Percentiles rank a stretch among this genome's conserved stretches.
Evolutionary conservation across 495 filamentous ascomycete species (phyloP).

Genomic region (Penicillium angulare): DNA sequence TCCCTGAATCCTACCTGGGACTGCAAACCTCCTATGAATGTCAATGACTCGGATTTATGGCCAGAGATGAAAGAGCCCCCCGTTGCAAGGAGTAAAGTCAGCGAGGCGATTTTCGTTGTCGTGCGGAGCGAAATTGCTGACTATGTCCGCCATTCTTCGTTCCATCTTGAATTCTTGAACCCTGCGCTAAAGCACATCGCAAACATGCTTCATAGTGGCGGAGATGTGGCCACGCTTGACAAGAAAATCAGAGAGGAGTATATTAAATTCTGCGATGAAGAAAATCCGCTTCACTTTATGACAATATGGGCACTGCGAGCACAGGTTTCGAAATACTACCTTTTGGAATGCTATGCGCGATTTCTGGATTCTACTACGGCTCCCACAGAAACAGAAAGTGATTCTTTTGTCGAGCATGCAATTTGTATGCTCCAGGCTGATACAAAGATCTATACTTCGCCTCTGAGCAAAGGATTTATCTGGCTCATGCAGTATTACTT

Average conservation of each 20-base stretch:
- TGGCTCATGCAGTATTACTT: constrained; percentile 51
- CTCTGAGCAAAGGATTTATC: constrained; percentile 40
- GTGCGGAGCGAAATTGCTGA: constrained; percentile 50
- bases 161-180: constrained; percentile 51
- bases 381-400: constrained; percentile 31
- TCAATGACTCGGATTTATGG: constrained; percentile 55
- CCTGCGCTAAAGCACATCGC: constrained; percentile 44
- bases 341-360: constrained; percentile 46
- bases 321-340: constrained; percentile 41
- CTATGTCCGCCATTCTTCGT: constrained; percentile 42
- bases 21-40: constrained; percentile 52
- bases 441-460: constrained; percentile 48
- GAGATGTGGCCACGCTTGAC: constrained; percentile 37
- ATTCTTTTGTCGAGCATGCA: constrained; percentile 39
- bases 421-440: constrained; percentile 46
- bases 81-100: constrained; percentile 27
- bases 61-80: constrained; percentile 49
- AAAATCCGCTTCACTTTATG: constrained; percentile 32
- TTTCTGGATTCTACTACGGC: constrained; percentile 14
- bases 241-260: constrained; percentile 46
- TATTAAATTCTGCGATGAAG: constrained; percentile 42
- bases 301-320: constrained; percentile 50
- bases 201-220: constrained; percentile 15
- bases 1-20: constrained; percentile 54
- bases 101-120: constrained; percentile 53